phyloP scores from a whole-genome alignment of 495 filamentous ascomycete genomes.

The Xeromyces bisporus region DNA sequence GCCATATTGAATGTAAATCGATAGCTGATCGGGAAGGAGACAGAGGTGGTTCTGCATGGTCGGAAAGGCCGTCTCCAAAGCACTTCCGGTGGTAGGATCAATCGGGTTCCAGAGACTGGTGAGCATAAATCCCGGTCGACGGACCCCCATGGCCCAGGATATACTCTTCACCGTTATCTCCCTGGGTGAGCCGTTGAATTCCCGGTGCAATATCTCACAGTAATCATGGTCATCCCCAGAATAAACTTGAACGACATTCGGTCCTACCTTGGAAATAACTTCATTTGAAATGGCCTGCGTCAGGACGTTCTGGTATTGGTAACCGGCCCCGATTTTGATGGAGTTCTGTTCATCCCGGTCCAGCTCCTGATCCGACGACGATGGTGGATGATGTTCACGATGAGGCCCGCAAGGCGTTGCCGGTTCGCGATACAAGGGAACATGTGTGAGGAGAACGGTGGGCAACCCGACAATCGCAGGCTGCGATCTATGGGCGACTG shows the following conservation, averaged over 20 bases:
- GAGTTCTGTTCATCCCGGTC: slow-evolving; percentile 61
- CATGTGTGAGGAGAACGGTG: slow-evolving; percentile 74
- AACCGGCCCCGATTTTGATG: slow-evolving; percentile 56
- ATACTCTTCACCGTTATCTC: slow-evolving; percentile 93
- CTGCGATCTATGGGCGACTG: slow-evolving; percentile 10
- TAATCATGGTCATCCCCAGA: slow-evolving; percentile 98
- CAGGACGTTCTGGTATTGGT: slow-evolving; percentile 96
- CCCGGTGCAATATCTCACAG: slow-evolving; percentile 68
- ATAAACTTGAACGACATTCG: slow-evolving; percentile 58
- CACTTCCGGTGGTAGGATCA: slow-evolving; percentile 40
- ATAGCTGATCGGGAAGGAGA: slow-evolving; percentile 72
- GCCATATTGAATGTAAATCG: slow-evolving; percentile 64
- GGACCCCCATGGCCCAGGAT: slow-evolving; percentile 94
- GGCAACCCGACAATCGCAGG: slow-evolving; percentile 39
- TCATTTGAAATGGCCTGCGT: slow-evolving; percentile 51
- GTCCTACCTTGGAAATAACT: slow-evolving; percentile 54
- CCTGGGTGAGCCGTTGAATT: slow-evolving; percentile 46
- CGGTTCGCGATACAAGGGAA: slow-evolving; percentile 66
- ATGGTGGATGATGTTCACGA: slow-evolving; percentile 63
- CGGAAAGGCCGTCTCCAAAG: slow-evolving; percentile 20
- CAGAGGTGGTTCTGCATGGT: slow-evolving; percentile 84
- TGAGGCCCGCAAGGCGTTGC: slow-evolving; percentile 85
- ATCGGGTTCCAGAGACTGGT: slow-evolving; percentile 86
- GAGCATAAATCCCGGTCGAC: slow-evolving; percentile 71
- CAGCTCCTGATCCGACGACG: slow-evolving; percentile 39